These are phyloP conservation scores for Aspergillus tanneri DNA, from an alignment of 2,329 filamentous ascomycete species.

Conservation along the genomic window DNA sequence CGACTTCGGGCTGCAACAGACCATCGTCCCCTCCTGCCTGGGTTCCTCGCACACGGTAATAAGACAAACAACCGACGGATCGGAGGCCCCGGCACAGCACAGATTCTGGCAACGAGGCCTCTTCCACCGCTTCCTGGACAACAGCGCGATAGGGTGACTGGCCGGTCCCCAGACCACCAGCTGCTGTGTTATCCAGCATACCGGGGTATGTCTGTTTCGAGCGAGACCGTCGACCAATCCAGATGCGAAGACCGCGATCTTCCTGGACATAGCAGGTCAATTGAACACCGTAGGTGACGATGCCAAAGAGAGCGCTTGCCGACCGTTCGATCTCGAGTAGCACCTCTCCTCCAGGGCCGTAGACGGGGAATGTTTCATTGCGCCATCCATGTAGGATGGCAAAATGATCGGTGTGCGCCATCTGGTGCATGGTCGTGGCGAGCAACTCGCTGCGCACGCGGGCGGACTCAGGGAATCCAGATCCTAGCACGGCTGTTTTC, in stretches of 20 bases:
- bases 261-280: conserved; percentile 36
- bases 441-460: neutral
- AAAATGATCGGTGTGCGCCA: neutral
- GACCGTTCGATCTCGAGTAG: conserved; percentile 45
- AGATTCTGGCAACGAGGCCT: conserved; percentile 15
- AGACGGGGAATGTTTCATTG: conserved; percentile 45
- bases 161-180: conserved; percentile 21
- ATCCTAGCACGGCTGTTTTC: neutral
- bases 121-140: conserved; percentile 24
- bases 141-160: conserved; percentile 26
- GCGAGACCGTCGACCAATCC: conserved; percentile 27
- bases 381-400: conserved; percentile 29
- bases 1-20: conserved; percentile 30
- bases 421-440: neutral
- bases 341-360: conserved; percentile 38
- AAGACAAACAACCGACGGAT: conserved; percentile 1
- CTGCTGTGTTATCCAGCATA: conserved; percentile 30
- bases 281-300: conserved; percentile 47
- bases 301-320: conserved; percentile 43
- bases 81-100: neutral
- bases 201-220: conserved; percentile 31
- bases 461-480: neutral
- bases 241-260: conserved; percentile 18
- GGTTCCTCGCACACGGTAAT: conserved; percentile 10
- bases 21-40: conserved; percentile 13